These are phyloP conservation scores for Turnera subulata DNA, from an alignment of 345 rosid genomes.

Conservation along the genomic window DNA sequence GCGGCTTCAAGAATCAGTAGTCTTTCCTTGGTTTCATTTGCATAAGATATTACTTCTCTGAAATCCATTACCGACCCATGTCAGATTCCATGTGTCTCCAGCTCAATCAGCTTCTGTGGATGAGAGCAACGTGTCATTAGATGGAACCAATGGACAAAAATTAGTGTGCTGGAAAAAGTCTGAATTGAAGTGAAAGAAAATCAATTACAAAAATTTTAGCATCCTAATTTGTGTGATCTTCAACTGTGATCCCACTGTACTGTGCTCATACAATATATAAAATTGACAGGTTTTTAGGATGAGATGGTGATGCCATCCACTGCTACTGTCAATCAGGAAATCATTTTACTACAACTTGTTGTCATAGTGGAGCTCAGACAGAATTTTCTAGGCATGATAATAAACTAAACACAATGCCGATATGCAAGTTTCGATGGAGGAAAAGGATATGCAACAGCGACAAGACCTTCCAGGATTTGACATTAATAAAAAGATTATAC, in stretches of 20 bases:
- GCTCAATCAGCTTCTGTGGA: constrained; percentile 37
- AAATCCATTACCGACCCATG: constrained; percentile 39
- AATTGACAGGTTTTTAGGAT: constrained; percentile 13
- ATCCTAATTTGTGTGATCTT: constrained; percentile 21
- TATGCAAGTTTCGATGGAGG: constrained; percentile 37
- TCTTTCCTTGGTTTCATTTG: constrained; percentile 20
- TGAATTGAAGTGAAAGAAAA: too few relatives aligned
- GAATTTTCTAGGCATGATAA: constrained; percentile 6
- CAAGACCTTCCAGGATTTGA: constrained; percentile 36
- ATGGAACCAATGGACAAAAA: constrained; percentile 14
- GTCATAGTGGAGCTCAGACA: too few relatives aligned
- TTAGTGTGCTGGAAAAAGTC: too few relatives aligned
- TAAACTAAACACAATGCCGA: constrained; percentile 15
- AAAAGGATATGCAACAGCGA: constrained; percentile 38
- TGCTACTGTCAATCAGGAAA: constrained; percentile 20
- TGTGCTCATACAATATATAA: too few relatives aligned
- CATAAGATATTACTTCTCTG: constrained; percentile 34
- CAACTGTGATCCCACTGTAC: too few relatives aligned
- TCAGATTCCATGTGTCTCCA: constrained; percentile 63
- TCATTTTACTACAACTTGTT: constrained; percentile 2
- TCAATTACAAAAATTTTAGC: constrained; percentile 26
- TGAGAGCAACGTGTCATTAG: constrained; percentile 46
- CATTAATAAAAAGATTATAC: constrained; percentile 38
- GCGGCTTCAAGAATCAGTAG: constrained; percentile 13
- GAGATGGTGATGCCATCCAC: constrained; percentile 39